Evolutionary conservation across 2,329 filamentous ascomycete species (phyloP).

Genomic region (Colletotrichum euphorbiae): DNA sequence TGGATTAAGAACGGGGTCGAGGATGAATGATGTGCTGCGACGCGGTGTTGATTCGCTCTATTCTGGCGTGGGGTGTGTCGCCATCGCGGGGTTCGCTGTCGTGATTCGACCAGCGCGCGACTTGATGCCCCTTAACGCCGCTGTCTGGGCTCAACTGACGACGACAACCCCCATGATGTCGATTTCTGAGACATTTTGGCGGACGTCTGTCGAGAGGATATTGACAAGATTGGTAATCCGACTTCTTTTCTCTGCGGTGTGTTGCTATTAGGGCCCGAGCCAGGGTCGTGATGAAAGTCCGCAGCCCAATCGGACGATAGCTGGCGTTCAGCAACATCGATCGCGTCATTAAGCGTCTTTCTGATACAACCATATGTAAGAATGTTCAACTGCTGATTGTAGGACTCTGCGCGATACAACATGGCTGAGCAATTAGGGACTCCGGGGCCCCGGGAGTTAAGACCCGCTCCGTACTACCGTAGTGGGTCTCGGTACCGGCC

Average conservation of each 20-base stretch:
- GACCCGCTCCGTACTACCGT: no score
- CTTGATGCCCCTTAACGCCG: background rate
- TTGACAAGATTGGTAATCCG: constrained; percentile 12
- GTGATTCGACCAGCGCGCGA: constrained; percentile 29
- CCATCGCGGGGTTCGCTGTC: constrained; percentile 39
- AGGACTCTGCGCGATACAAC: no score
- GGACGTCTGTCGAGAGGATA: background rate
- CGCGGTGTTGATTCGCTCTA: constrained; percentile 32
- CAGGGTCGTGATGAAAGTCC: no score
- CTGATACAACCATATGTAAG: no score
- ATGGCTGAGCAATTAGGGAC: no score
- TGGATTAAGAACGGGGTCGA: constrained; percentile 9
- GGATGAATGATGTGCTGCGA: constrained; percentile 34
- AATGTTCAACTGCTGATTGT: no score
- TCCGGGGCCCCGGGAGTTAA: no score
- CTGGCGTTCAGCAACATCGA: no score
- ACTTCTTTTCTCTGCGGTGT: background rate
- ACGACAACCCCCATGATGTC: background rate
- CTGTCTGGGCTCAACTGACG: background rate
- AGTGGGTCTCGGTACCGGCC: no score
- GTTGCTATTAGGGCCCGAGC: no score
- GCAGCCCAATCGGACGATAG: no score
- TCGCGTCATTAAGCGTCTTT: no score
- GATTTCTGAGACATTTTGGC: constrained; percentile 5
- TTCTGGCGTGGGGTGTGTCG: constrained; percentile 38